Conservation (phyloP, 805 yeast genomes). For the Kodamaea neixiangensis region DNA sequence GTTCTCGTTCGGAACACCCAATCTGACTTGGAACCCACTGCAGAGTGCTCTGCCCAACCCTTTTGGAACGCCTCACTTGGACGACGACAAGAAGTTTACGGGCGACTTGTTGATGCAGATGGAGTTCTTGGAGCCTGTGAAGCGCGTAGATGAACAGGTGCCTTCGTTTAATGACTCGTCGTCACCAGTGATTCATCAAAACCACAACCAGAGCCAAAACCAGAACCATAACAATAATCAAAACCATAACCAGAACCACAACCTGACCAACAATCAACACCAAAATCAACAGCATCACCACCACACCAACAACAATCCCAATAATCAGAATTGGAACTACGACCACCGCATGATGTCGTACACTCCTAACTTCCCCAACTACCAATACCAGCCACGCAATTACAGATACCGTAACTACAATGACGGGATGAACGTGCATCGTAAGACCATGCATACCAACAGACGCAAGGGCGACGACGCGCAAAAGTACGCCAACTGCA, state of each 20-base stretch:
- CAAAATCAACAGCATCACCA: too few species aligned
- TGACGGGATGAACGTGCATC: constrained; percentile 39
- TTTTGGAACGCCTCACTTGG: neutral
- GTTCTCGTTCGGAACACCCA: constrained; percentile 9
- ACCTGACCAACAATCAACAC: neutral
- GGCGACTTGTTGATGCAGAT: neutral
- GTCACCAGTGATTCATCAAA: neutral
- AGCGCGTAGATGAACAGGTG: neutral
- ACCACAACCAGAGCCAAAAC: neutral
- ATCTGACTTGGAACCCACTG: constrained; percentile 18
- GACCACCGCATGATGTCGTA: constrained; percentile 3
- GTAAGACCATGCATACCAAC: constrained; percentile 38
- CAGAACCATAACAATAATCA: neutral
- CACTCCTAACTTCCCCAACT: constrained; percentile 1
- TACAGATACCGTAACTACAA: constrained; percentile 9
- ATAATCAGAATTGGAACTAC: constrained; percentile 19
- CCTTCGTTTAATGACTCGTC: constrained; percentile 1
- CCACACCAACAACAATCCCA: constrained; percentile 1
- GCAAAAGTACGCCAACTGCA: constrained; percentile 65
- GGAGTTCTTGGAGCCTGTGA: constrained; percentile 3
- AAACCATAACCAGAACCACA: neutral
- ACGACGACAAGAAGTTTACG: constrained; percentile 3
- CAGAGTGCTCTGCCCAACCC: constrained; percentile 3
- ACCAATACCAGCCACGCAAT: constrained; percentile 4
- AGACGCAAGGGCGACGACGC: constrained; percentile 65